These are phyloP conservation scores for Plasmodium gonderi DNA, from an alignment of 169 alveolate species.

Conservation along the genomic window DNA sequence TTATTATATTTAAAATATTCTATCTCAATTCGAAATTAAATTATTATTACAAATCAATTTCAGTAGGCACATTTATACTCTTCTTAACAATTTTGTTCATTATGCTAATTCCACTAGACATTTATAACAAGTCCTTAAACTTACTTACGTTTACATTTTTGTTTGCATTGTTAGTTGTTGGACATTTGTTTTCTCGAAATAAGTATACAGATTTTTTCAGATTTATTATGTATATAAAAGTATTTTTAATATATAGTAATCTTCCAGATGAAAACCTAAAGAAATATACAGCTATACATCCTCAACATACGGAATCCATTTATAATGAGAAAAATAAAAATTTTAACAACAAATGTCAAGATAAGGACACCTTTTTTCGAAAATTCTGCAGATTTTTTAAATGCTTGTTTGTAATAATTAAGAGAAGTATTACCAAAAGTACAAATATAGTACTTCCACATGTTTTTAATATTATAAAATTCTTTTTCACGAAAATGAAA, in stretches of 20 bases:
- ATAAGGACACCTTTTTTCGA: neutral
- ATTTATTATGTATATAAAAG: slow-evolving; percentile 4
- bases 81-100: neutral
- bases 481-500: neutral
- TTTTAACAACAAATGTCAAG: neutral
- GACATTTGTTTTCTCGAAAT: slow-evolving; percentile 12
- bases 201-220: slow-evolving; percentile 6
- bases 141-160: neutral
- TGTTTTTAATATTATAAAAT: neutral
- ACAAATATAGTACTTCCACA: neutral
- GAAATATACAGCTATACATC: slow-evolving; percentile 1
- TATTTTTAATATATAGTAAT: neutral
- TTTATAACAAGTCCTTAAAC: slow-evolving; percentile 10
- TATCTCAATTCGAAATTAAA: slow-evolving; percentile 46
- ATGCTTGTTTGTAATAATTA: neutral
- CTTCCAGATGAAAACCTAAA: neutral
- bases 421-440: neutral
- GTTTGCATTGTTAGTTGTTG: slow-evolving; percentile 3
- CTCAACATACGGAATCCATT: neutral
- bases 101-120: neutral
- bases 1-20: slow-evolving; percentile 6
- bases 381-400: neutral
- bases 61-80: neutral
- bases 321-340: neutral
- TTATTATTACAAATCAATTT: slow-evolving; percentile 25